Conservation (phyloP, 805 yeast genomes). For the Candida railenensis region DNA sequence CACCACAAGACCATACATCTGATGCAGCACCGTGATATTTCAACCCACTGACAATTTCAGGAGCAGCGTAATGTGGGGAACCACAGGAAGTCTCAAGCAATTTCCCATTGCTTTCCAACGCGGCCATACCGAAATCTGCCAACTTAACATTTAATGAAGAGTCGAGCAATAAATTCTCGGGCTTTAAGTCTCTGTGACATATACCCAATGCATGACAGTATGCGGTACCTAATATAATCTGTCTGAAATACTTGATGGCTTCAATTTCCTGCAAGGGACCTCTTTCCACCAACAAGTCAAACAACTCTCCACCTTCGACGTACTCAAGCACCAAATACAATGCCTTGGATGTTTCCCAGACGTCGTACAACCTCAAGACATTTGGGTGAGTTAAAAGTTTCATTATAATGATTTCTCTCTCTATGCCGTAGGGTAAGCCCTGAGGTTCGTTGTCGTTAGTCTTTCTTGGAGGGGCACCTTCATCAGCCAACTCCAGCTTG, state of each 20-base stretch:
- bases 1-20: conserved; percentile 89
- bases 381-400: conserved; percentile 91
- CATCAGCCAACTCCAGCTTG: conserved; percentile 51
- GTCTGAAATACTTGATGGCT: conserved; percentile 75
- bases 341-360: conserved; percentile 96
- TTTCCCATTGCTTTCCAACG: conserved; percentile 68
- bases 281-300: conserved; percentile 67
- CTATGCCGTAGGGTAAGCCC: conserved; percentile 91
- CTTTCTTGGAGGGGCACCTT: conserved; percentile 21
- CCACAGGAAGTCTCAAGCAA: conserved; percentile 81
- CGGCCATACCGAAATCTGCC: conserved; percentile 91
- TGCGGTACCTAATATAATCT: conserved; percentile 74
- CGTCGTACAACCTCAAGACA: conserved; percentile 90
- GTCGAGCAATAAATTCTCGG: conserved; percentile 74
- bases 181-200: conserved; percentile 79
- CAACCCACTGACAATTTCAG: conserved; percentile 78
- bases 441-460: conserved; percentile 33
- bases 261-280: conserved; percentile 73
- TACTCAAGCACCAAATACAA: conserved; percentile 76
- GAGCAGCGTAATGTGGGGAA: conserved; percentile 87
- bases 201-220: conserved; percentile 81
- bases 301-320: conserved; percentile 86
- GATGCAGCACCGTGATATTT: conserved; percentile 82
- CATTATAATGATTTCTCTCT: conserved; percentile 96
- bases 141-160: conserved; percentile 66